Percentiles rank a stretch among this genome's conserved stretches.
Evolutionary conservation across 2,329 filamentous ascomycete genomes (phyloP).

Genomic region (Aureobasidium mangrovei): DNA sequence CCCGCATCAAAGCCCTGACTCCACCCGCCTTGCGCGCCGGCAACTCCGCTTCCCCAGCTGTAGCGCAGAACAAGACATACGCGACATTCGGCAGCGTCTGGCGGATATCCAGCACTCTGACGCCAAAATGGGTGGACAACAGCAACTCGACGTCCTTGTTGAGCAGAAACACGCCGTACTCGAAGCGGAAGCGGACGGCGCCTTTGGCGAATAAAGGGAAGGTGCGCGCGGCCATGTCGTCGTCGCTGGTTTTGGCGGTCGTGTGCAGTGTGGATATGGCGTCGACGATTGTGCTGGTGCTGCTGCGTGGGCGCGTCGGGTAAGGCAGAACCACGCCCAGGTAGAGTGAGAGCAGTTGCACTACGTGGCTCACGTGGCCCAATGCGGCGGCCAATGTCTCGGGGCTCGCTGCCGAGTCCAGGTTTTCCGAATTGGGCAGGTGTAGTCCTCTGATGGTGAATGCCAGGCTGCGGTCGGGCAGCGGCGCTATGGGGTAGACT

Average conservation of each 20-base stretch:
- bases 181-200: conserved; percentile 77
- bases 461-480: conserved; percentile 54
- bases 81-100: conserved; percentile 91
- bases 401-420: conserved; percentile 56
- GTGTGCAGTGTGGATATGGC: conserved; percentile 44
- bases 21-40: conserved; percentile 48
- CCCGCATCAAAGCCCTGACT: conserved; percentile 37
- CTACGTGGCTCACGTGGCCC: conserved; percentile 68
- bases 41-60: conserved; percentile 61
- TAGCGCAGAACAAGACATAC: conserved; percentile 82
- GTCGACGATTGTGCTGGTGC: conserved; percentile 66
- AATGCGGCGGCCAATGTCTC: conserved; percentile 72
- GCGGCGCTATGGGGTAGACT: conserved; percentile 73
- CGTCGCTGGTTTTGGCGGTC: conserved; percentile 15
- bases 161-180: conserved; percentile 91
- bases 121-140: conserved; percentile 51
- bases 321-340: conserved; percentile 73
- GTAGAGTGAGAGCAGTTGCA: conserved; percentile 72
- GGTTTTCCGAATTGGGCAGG: conserved; percentile 66
- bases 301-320: conserved; percentile 62
- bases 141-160: conserved; percentile 87
- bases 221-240: conserved; percentile 27
- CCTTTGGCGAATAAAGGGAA: conserved; percentile 73
- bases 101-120: conserved; percentile 79
- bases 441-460: conserved; percentile 76